These are phyloP conservation scores for Rhododendron kiyosumense DNA, from an alignment of 148 eudicot species.

Conservation along the genomic window DNA sequence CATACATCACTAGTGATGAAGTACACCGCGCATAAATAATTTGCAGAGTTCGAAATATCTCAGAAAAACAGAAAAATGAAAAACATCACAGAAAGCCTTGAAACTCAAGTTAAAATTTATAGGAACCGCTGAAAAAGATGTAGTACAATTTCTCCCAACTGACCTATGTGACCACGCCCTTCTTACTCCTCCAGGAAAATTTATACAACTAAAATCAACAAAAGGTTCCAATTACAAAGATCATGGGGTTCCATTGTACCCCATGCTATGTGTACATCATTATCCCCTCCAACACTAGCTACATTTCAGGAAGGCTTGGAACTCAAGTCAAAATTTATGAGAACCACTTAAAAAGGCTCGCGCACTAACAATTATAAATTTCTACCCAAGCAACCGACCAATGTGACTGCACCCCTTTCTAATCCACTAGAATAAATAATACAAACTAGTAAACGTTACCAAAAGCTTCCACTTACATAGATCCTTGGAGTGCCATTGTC, in stretches of 20 bases:
- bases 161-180: neutral
- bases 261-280: neutral
- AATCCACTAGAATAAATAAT: neutral
- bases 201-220: neutral
- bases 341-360: neutral
- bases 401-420: neutral
- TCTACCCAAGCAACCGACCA: neutral
- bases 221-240: neutral
- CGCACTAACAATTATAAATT: neutral
- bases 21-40: neutral
- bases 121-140: neutral
- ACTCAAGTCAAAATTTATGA: neutral
- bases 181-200: neutral
- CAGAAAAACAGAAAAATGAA: neutral
- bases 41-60: neutral
- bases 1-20: neutral
- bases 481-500: neutral
- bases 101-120: neutral
- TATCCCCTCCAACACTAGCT: neutral
- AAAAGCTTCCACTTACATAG: constrained; percentile 1
- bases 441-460: neutral
- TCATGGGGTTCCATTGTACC: neutral
- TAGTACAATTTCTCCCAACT: neutral
- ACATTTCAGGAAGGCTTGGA: neutral
- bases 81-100: neutral